These are phyloP conservation scores for Rhododendron henanense DNA, from an alignment of 148 eudicot genomes.

Conservation along the genomic window DNA sequence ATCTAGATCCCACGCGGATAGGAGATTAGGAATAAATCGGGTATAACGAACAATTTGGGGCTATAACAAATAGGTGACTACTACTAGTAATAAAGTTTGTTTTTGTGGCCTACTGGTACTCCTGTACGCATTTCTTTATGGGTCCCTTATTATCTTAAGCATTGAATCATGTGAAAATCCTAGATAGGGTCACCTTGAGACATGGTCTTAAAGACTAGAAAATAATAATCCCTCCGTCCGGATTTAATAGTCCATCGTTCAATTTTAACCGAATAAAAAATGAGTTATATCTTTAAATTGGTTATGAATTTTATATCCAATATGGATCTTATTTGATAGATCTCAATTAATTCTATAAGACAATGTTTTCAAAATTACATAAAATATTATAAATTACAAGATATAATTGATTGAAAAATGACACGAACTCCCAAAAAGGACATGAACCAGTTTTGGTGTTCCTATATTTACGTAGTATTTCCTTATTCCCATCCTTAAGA, in stretches of 20 bases:
- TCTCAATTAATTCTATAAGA: too few species aligned
- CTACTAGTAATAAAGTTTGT: neutral
- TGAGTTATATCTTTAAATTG: too few species aligned
- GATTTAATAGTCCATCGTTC: too few species aligned
- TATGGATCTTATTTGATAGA: too few species aligned
- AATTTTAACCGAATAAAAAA: too few species aligned
- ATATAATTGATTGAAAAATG: too few species aligned
- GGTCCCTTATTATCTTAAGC: neutral
- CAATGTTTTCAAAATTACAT: too few species aligned
- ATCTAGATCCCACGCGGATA: neutral
- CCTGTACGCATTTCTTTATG: neutral
- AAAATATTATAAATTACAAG: too few species aligned
- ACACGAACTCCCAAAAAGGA: too few species aligned
- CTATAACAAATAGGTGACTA: neutral
- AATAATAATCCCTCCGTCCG: too few species aligned
- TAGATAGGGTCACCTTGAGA: neutral
- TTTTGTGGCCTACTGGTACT: neutral
- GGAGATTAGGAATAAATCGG: neutral
- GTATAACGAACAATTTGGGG: neutral
- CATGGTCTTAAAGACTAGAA: neutral
- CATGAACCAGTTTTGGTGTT: too few species aligned
- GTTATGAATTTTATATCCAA: too few species aligned
- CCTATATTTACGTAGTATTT: neutral
- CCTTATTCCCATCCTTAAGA: neutral
- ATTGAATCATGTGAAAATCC: neutral